Base-by-base conservation (phyloP, 305 asterid species). In the Nicotiana rustica region DNA sequence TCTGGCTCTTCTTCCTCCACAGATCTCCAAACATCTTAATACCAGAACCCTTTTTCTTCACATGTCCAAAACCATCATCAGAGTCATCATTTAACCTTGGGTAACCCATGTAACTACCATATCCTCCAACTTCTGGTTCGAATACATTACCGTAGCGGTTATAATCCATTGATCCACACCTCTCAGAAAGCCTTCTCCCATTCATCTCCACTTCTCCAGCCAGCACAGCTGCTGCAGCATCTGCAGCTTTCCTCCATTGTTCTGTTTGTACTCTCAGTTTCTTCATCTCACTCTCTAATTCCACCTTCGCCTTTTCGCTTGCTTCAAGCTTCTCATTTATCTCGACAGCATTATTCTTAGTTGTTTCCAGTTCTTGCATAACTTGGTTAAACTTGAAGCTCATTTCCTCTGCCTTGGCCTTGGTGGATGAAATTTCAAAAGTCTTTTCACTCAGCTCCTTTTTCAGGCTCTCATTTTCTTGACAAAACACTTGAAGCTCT, bases 191-290 rank as follows among this genome's bases (percentile, higher is more conserved):
- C 84, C 92, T 88, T 77, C 97, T 89, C 18, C 88, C 92, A 18
- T 84, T 88, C 86, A 86, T 84, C 80, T 94, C 95, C 7, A 89
- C 91, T n/a, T 89, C 98, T 15, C 92, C 96, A 0, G 97, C 94
- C 68, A 96, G 83, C 4, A 96, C 88, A 0, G 93, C 88, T 2
- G 99, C 99, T 10, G 99, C 99, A 21, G 97, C 98, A 86, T 96
- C 97, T 2, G 99, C 99, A 29, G 99, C 98, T 84, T 96, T 96
- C 67, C 91, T 88, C 98, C 98, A 94, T 71, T 96, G 98, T 80
- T 94, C 98, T 0, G 96, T 94, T 75, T 94, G 99, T 12, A 94
- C 92, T 6, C 89, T 84, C 3, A 94, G 89, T 94, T 84, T 93
- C 90, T 87, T 92, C 98, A 94, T 93, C 89, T 94, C 99, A 14